Base-by-base conservation (phyloP, 768 basidiomycete species). In the Mycena vitilis region DNA sequence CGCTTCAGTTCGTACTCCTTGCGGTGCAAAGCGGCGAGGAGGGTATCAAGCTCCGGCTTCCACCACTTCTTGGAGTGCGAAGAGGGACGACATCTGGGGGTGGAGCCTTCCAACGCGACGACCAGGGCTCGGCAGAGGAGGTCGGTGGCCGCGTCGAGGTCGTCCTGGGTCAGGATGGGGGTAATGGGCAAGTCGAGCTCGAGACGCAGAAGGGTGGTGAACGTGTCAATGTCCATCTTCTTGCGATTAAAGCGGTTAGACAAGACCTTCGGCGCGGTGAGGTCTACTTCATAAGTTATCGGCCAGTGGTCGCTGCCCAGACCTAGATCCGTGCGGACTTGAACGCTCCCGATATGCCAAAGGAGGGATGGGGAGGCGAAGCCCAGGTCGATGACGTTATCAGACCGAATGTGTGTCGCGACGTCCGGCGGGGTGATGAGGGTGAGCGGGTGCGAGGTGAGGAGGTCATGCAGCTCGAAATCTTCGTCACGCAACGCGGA, bases 281-380 rank as follows among this genome's bases (percentile, higher is more conserved):
- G n/a, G 5, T 53, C 49, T 1, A 53, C 51, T 2, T 20, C 40
- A 16, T 52, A 62, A 2, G 38, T 42, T 1, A 62, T 62, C 2
- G 60, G 60, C 1, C 38, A 10, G 52, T 62, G 60, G 42, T 62
- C 51, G 20, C 60, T 62, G 6, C 49, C 60, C 8, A 62, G 25
- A 0, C 60, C 37, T 8, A 62, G 36, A 7, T 12, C 3, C 2
- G 40, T 0, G 18, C 25, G n/a, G 18, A 62, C 60, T 20, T 40
- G 40, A 22, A 62, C 51, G 16, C 44, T 45, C 5, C 37, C 15
- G 49, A 61, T 52, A 23, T 62, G 22, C 4, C 4, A 13, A 2
- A 62, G 18, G 38, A 62, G 60, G 16, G 47, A 42, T 1, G 60
- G 40, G 10, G 60, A 42, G 34, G 49, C 49, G 25, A 62, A 62